Evolutionary conservation across 2,329 filamentous ascomycete genomes (phyloP), one percentile per base, ranked within the genome.

Genomic region (Aspergillus piperis): DNA sequence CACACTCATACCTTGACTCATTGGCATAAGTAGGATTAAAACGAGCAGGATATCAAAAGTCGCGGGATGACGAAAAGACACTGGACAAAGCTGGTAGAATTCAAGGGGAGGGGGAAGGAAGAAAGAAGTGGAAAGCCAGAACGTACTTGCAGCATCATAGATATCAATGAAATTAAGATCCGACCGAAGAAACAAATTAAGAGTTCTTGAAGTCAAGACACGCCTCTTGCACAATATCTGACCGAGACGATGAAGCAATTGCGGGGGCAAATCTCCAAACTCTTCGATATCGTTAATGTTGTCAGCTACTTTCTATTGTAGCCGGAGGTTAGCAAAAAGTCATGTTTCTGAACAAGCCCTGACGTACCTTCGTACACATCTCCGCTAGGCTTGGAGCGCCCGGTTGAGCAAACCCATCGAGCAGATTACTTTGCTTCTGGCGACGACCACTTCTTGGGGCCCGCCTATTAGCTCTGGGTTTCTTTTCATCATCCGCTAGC

Each of bases 381-480:
- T 88, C 84, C 6, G 78, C 68, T 42, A 82, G 68, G 60, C 73
- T 80, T 48, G 75, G 72, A 30, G 79, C 73, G 21, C 80, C 80
- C 42, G 74, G 69, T 38, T 75, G 74, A 30, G 75, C 73, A 58
- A 80, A 80, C 25, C 93, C 92, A 73, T 97, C 94, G 8, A 97
- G 83, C 8, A 95, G 86, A 63, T 91, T 88, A 75, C 92, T 96
- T 75, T 96, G 90, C 2, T 89, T 79, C 73, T 93, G 90, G 62
- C 93, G 87, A 41, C 91, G 87, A 57, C 84, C 85, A 25, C 82
- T 84, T 53, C 86, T 84, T 19, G 82, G 73, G 41, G 81, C 77
- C 62, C 78, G 69, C 67, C 85, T 83, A 72, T 87, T 82, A 65
- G 83, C 81, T 65, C 83, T 84, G 52, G 68, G 64, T 58, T 76